phyloP scores from a whole-genome alignment of 169 alveolate genomes.

The Cryptosporidium sp. region DNA sequence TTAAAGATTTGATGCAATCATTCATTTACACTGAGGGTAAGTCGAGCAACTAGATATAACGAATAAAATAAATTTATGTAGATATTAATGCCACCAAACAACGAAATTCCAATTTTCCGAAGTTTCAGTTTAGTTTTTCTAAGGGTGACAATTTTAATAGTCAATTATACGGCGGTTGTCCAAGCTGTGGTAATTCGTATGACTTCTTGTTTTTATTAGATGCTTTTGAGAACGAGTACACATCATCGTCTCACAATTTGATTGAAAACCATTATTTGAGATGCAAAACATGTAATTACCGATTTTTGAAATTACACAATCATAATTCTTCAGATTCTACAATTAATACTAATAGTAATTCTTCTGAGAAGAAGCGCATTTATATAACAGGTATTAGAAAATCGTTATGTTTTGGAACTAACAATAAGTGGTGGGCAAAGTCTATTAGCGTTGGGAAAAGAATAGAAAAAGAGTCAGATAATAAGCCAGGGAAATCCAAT shows the following conservation, averaged over 20 bases:
- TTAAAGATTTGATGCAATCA: conserved; percentile 55
- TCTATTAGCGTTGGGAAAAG: background rate
- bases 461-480: background rate
- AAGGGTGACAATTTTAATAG: conserved; percentile 52
- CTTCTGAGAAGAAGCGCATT: background rate
- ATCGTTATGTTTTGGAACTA: conserved; percentile 18
- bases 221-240: background rate
- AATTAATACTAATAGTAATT: background rate
- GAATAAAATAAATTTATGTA: background rate
- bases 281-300: conserved; percentile 38
- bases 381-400: conserved; percentile 49
- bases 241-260: background rate
- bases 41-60: background rate
- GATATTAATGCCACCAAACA: conserved; percentile 20
- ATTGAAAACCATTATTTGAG: background rate
- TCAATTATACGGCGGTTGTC: conserved; percentile 44
- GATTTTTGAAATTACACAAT: background rate
- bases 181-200: conserved; percentile 36
- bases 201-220: conserved; percentile 22
- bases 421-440: conserved; percentile 40
- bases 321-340: conserved; percentile 28
- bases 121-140: conserved; percentile 27
- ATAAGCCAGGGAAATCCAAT: conserved; percentile 6
- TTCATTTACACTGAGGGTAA: conserved; percentile 47
- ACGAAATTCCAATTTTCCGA: conserved; percentile 37